Base-by-base conservation (phyloP, 768 basidiomycete species). In the Auricularia sp. region DNA sequence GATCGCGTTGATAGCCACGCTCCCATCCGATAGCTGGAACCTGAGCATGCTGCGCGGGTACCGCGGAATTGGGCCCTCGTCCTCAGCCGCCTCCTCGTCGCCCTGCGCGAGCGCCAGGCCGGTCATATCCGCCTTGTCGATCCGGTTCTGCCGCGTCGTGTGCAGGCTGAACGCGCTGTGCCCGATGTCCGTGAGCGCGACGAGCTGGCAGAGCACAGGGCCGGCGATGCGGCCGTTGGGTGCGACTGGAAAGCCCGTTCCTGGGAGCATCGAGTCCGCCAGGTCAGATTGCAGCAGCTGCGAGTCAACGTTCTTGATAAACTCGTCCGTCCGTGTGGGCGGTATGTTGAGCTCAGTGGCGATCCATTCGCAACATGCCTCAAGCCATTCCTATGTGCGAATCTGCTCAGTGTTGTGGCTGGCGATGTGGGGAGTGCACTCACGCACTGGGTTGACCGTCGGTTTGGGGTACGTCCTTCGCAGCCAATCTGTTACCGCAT, bases 21-120 rank as follows among this genome's bases (percentile, higher is more conserved):
- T 73, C n/a, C 95, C 95, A 72, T 98, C 95, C 63, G 84, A 87
- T 62, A 97, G 74, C 68, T 86, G 80, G 35, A 97, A 79, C 54
- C 77, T 81, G 64, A 97, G 78, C 86, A 92, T 93, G 36, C 85
- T 83, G 63, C 92, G 77, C 3, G 92, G 86, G 73, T 93, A 98
- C 64, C 82, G 86, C 2, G 92, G 93, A 62, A 93, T 81, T 0
- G 88, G 87, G 0, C 88, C 90, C 72, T 87, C 87, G 10, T 85
- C 87, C 63, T 83, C 83, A 2, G 83, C 77, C 18, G 70, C 70
- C 47, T 85, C 86, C 54, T 83, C 77, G 39, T 80, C 77, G 66
- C 84, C 85, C 1, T 75, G 75, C 14, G 75, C 76, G n/a, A 78
- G 79, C 8, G 75, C 77, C 36, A 81, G 72, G 64, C 82, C 83